Evolutionary conservation across 139 green algal species (phyloP).

Genomic region (Tetradesmus obliquus): DNA sequence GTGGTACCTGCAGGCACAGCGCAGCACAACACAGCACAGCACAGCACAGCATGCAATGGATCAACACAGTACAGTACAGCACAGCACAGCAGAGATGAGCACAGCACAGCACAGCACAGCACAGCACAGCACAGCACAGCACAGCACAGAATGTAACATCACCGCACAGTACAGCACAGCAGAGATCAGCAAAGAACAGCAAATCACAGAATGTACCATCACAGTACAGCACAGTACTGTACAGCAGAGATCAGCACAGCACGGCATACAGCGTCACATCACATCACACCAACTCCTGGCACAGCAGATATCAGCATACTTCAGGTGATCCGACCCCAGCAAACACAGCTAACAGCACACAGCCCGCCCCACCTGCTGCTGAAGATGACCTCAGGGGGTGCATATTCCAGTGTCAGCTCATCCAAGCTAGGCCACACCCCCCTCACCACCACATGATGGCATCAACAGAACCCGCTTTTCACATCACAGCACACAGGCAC

Average conservation of each 20-base stretch:
- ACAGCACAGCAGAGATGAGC: neutral
- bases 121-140: neutral
- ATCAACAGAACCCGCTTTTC: no score
- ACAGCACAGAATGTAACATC: no score
- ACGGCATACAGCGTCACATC: no score
- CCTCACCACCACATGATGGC: slow-evolving; percentile 51
- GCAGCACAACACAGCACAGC: neutral
- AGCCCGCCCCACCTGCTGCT: slow-evolving; percentile 33
- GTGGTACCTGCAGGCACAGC: slow-evolving; percentile 14
- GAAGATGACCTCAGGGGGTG: slow-evolving; percentile 78
- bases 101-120: neutral
- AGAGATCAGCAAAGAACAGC: neutral
- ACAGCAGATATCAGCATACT: neutral
- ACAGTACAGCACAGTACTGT: no score
- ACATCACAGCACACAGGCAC: no score
- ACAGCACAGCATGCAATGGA: neutral
- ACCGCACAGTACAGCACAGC: no score
- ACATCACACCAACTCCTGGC: no score
- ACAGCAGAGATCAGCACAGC: no score
- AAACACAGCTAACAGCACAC: neutral
- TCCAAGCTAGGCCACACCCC: slow-evolving; percentile 56
- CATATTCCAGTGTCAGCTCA: slow-evolving; percentile 80
- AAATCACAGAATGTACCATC: no score
- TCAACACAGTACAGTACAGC: neutral
- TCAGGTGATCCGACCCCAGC: no score